A percentile compares a stretch with the other conserved stretches of the same genome.
phyloP scores from a whole-genome alignment of 139 green algal species.

The Closterium sp. region DNA sequence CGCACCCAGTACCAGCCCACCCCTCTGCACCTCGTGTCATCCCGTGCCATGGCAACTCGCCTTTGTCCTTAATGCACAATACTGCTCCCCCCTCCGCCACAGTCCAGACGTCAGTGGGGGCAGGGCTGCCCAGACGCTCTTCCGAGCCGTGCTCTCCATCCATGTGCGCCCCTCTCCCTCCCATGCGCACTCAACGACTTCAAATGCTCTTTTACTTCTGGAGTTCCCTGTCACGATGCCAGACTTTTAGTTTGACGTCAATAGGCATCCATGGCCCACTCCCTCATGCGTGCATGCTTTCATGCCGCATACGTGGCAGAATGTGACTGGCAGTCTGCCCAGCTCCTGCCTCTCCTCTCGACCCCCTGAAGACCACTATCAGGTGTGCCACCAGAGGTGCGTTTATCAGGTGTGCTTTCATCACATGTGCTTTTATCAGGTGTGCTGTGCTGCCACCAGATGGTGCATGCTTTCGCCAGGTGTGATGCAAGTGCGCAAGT shows the following conservation, averaged over 20 bases:
- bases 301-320: background rate
- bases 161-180: background rate
- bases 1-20: too few relatives aligned
- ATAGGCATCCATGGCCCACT: too few relatives aligned
- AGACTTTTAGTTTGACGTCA: too few relatives aligned
- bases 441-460: background rate
- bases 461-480: too few relatives aligned
- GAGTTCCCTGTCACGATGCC: too few relatives aligned
- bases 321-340: background rate
- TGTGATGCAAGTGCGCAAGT: too few relatives aligned
- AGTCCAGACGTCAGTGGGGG: background rate
- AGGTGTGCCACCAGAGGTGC: background rate
- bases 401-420: background rate
- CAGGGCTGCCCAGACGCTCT: background rate
- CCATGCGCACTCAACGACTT: too few relatives aligned
- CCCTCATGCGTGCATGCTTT: too few relatives aligned
- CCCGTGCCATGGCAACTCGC: background rate
- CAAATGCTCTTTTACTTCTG: too few relatives aligned
- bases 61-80: background rate
- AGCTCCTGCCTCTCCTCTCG: background rate
- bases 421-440: background rate
- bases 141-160: background rate
- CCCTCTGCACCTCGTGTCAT: background rate
- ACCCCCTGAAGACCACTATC: background rate
- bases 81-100: background rate